Conservation (phyloP, 768 basidiomycete genomes). For the Pholiota molesta region DNA sequence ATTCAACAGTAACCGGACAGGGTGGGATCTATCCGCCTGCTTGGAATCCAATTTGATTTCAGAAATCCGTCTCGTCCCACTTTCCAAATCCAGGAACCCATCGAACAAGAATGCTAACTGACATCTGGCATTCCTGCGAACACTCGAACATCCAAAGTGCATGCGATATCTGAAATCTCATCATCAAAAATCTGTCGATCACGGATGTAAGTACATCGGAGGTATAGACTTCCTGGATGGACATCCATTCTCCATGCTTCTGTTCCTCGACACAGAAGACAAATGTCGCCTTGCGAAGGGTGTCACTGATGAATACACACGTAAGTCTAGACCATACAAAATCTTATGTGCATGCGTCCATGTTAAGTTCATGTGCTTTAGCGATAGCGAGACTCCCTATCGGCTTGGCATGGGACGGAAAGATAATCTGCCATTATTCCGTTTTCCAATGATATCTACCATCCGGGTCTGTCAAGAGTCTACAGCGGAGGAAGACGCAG, state of each 20-base stretch:
- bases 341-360: not conserved
- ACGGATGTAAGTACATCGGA: not conserved
- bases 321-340: not conserved
- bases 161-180: not conserved
- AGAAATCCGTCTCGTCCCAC: not conserved
- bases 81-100: not conserved
- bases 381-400: not conserved
- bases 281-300: not conserved
- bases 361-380: not conserved
- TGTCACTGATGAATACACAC: not conserved
- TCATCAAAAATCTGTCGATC: constrained; percentile 2
- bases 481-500: not conserved
- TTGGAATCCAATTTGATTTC: not conserved
- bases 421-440: not conserved
- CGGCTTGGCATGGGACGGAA: not conserved
- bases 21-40: not conserved
- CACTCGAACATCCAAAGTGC: not conserved
- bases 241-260: not conserved
- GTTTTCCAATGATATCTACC: not conserved
- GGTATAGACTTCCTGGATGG: not conserved
- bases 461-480: not conserved
- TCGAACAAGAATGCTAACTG: not conserved
- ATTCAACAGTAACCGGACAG: not conserved
- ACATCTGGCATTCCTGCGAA: not conserved
- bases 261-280: constrained; percentile 1